Conservation (phyloP, 2,329 filamentous ascomycete genomes). For the Stemphylium vesicarium region DNA sequence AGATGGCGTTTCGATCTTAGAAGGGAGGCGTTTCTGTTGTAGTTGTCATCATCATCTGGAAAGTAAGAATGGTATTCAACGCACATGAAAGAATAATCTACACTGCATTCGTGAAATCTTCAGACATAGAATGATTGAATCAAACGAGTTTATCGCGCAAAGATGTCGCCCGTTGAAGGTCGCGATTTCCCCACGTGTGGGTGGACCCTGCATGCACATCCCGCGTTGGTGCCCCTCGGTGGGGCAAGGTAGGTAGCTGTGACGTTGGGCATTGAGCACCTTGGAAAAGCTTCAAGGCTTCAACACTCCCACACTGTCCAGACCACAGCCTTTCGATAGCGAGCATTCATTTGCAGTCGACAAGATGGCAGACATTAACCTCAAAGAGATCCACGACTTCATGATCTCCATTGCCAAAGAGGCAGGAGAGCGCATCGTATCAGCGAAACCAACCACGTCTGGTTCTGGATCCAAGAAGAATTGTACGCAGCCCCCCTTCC, state of each 20-base stretch:
- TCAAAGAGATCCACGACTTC: slow-evolving; percentile 58
- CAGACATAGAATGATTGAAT: too few relatives aligned
- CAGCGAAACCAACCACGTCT: slow-evolving; percentile 52
- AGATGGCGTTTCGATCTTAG: not conserved
- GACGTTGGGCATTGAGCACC: not conserved
- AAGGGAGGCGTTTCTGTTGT: too few relatives aligned
- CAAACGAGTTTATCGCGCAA: too few relatives aligned
- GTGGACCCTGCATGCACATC: slow-evolving; percentile 1
- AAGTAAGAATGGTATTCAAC: too few relatives aligned
- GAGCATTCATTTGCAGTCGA: not conserved
- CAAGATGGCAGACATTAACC: slow-evolving; percentile 48
- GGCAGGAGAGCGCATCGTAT: slow-evolving; percentile 55
- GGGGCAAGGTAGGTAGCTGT: not conserved
- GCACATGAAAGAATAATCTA: too few relatives aligned
- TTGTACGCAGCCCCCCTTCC: slow-evolving; percentile 45
- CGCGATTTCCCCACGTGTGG: not conserved
- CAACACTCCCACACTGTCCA: not conserved
- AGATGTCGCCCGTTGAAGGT: not conserved
- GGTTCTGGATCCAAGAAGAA: slow-evolving; percentile 58
- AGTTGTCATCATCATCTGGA: too few relatives aligned
- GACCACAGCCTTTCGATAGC: not conserved
- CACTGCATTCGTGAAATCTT: too few relatives aligned
- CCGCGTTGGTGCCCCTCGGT: not conserved
- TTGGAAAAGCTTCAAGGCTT: not conserved
- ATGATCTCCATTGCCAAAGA: slow-evolving; percentile 54